These are phyloP conservation scores for Lepidium africanum DNA, from an alignment of 345 rosid genomes.

Conservation along the genomic window DNA sequence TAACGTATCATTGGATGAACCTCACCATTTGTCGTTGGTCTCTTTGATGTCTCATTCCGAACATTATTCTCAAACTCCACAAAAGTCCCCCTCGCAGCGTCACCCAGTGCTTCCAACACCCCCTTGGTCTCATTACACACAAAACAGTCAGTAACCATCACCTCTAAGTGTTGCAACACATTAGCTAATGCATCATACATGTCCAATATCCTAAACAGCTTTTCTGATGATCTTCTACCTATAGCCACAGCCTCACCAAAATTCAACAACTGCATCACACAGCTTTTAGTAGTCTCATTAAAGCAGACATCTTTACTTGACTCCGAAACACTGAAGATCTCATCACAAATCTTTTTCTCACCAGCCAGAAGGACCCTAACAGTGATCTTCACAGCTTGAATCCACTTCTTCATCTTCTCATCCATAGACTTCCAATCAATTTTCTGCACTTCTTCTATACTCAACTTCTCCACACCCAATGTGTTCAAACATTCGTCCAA, in stretches of 20 bases:
- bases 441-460: constrained; percentile 92
- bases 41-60: constrained; percentile 61
- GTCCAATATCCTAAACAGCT: constrained; percentile 87
- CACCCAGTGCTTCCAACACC: constrained; percentile 56
- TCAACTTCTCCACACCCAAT: constrained; percentile 82
- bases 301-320: constrained; percentile 65
- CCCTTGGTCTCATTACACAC: constrained; percentile 56
- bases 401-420: constrained; percentile 99
- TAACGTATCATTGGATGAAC: constrained; percentile 93
- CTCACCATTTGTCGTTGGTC: constrained; percentile 76
- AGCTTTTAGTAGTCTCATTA: constrained; percentile 78
- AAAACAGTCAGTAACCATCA: constrained; percentile 53
- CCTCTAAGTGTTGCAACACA: constrained; percentile 47
- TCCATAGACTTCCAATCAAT: constrained; percentile 88
- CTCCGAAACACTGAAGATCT: constrained; percentile 56
- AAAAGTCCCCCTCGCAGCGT: constrained; percentile 81
- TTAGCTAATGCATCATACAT: constrained; percentile 81
- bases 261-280: constrained; percentile 79
- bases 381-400: constrained; percentile 70
- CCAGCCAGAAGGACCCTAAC: constrained; percentile 68
- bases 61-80: constrained; percentile 87
- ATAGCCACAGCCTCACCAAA: constrained; percentile 91
- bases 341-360: constrained; percentile 75
- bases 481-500: constrained; percentile 74
- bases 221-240: constrained; percentile 77